Conservation (phyloP, 345 rosid species). For the Aurinia saxatilis region DNA sequence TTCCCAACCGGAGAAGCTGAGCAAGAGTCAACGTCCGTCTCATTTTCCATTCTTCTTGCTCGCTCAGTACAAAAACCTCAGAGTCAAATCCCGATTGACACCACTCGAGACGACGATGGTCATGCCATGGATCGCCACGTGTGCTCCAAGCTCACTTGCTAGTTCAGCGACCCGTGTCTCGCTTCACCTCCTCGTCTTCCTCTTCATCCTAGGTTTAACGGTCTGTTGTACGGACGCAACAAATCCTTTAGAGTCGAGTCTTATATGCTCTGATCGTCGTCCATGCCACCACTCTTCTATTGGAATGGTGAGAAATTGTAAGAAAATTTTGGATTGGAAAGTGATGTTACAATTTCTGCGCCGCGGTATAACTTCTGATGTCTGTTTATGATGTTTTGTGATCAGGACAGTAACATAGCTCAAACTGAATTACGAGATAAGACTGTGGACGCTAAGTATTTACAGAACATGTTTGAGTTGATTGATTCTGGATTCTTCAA, state of each 20-base stretch:
- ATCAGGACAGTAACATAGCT: slow-evolving; percentile 43
- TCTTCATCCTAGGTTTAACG: not conserved
- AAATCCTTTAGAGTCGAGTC: not conserved
- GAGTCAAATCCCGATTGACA: not conserved
- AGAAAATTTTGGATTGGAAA: slow-evolving; percentile 11
- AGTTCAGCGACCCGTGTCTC: slow-evolving; percentile 11
- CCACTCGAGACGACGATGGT: not conserved
- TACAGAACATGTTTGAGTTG: slow-evolving; percentile 37
- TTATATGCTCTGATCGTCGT: slow-evolving; percentile 2
- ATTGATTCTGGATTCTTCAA: slow-evolving; percentile 60
- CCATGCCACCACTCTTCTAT: not conserved
- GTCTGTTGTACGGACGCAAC: not conserved
- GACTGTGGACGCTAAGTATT: slow-evolving; percentile 33
- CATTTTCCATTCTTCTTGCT: not conserved
- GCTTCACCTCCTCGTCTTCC: not conserved
- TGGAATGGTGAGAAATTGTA: slow-evolving; percentile 18
- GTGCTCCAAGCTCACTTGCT: not conserved
- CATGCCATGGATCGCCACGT: not conserved
- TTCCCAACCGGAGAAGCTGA: not conserved
- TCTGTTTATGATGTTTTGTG: slow-evolving; percentile 10
- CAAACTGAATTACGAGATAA: slow-evolving; percentile 23
- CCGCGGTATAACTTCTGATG: not conserved
- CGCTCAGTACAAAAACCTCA: not conserved
- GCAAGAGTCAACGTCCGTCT: not conserved
- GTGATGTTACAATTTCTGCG: slow-evolving; percentile 1